Evolutionary conservation across 129 eudicot species (phyloP), one percentile per base, ranked within the genome.

Genomic region (Sambucus nigra): DNA sequence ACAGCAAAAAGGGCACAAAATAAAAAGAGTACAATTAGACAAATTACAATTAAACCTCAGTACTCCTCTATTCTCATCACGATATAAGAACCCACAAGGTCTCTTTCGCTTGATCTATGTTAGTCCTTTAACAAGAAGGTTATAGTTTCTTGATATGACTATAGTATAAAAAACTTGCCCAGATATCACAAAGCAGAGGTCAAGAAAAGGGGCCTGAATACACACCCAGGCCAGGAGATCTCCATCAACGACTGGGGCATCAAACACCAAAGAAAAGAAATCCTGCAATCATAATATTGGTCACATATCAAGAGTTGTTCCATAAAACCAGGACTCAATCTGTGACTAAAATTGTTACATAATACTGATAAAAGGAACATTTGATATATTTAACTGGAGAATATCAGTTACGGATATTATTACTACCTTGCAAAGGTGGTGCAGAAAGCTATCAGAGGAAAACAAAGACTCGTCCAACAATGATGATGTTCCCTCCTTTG

Each of bases 151-250:
- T 26, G 16, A 10, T 5, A 9, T n/a, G 46, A 40, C 13, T 40
- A 40, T 40, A 40, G 29, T 44, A 64, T 7, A 38, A 13, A 15
- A 55, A 35, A 51, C 25, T 41, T 47, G 5, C 25, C 24, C 20
- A 64, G n/a, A n/a, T n/a, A n/a, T 39, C 46, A 25, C 24, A 41
- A 21, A 53, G 24, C 42, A 25, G 10, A 39, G 20, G 31, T 57
- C 56, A 20, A 68, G 28, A 16, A 47, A 7, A 16, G 40, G 48
- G 48, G 6, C 44, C 41, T 24, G 33, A 45, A 47, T 33, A 76
- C 86, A 46, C 58, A 91, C 98, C 95, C 88, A 85, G 53, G 76
- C 50, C 58, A 85, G 75, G 67, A 91, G 98, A 65, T 91, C 95
- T 14, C 98, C 98, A 71, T 91, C 93, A 46, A 91, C 81, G 65